phyloP scores from a whole-genome alignment of 495 filamentous ascomycete genomes.

The Aspergillus mulundensis region DNA sequence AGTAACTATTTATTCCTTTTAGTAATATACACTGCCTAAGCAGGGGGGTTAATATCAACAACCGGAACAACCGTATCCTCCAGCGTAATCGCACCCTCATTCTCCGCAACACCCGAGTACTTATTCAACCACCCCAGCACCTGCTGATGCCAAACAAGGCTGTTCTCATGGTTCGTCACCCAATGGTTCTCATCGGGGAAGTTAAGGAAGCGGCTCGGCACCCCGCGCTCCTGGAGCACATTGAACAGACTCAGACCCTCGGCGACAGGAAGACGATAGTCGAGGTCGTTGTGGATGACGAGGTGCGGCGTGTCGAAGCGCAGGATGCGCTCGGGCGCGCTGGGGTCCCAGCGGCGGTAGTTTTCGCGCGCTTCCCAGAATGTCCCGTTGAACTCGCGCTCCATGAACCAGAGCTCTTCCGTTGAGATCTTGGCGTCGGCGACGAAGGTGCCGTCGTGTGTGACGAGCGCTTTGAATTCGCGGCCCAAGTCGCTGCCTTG shows the following conservation, averaged over 20 bases:
- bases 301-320: constrained; percentile 43
- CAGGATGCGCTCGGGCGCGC: constrained; percentile 30
- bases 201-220: constrained; percentile 56
- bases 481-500: constrained; percentile 50
- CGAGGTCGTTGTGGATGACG: constrained; percentile 42
- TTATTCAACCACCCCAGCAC: constrained; percentile 48
- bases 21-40: constrained; percentile 20
- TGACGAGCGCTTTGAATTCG: constrained; percentile 51
- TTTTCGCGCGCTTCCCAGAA: constrained; percentile 40
- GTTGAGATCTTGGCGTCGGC: constrained; percentile 40
- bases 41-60: constrained; percentile 20
- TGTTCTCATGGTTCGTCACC: constrained; percentile 40
- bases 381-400: constrained; percentile 43
- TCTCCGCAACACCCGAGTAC: constrained; percentile 31
- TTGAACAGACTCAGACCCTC: constrained; percentile 47
- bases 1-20: no score
- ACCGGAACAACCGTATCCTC: constrained; percentile 33
- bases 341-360: constrained; percentile 44
- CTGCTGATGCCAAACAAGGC: constrained; percentile 45
- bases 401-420: constrained; percentile 47
- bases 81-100: constrained; percentile 29
- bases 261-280: constrained; percentile 41
- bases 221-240: constrained; percentile 42
- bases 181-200: constrained; percentile 54
- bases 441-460: constrained; percentile 44